A percentile compares a stretch with the other conserved stretches of the same genome.
phyloP scores from a whole-genome alignment of 306 rosid genomes.

The Hippophae rhamnoides region DNA sequence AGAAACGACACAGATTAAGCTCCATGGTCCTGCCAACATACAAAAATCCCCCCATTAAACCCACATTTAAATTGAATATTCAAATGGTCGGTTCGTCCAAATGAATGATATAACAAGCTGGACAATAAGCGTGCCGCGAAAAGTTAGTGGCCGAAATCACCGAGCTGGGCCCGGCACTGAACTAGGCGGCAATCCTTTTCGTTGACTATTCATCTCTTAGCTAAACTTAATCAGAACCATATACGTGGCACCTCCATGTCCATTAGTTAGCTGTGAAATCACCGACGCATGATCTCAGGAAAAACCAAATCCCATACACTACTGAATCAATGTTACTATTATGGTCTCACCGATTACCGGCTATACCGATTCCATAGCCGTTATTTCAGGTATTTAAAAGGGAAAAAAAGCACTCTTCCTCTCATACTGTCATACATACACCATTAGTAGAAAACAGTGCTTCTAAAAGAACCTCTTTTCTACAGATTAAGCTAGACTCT shows the following conservation, averaged over 20 bases:
- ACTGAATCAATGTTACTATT: neutral
- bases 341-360: conserved; percentile 12
- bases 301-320: neutral
- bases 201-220: conserved; percentile 16
- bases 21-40: conserved; percentile 1
- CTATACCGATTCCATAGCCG: conserved; percentile 36
- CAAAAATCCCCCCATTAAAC: neutral
- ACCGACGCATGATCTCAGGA: conserved; percentile 16
- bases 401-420: neutral
- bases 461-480: neutral
- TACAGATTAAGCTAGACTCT: neutral
- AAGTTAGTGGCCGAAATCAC: neutral
- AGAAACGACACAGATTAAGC: conserved; percentile 5
- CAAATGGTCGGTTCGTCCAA: conserved; percentile 17
- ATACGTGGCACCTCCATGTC: conserved; percentile 9
- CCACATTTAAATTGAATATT: conserved; percentile 3
- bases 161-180: conserved; percentile 7
- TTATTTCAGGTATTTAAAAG: conserved; percentile 24
- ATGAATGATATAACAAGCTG: neutral
- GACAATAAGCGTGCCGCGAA: neutral
- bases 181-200: conserved; percentile 14
- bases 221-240: conserved; percentile 26
- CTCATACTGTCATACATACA: neutral
- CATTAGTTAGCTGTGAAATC: conserved; percentile 11
- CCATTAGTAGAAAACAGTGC: conserved; percentile 3